Base-by-base conservation (phyloP, 208 protist genomes). In the Leishmania turanica region DNA sequence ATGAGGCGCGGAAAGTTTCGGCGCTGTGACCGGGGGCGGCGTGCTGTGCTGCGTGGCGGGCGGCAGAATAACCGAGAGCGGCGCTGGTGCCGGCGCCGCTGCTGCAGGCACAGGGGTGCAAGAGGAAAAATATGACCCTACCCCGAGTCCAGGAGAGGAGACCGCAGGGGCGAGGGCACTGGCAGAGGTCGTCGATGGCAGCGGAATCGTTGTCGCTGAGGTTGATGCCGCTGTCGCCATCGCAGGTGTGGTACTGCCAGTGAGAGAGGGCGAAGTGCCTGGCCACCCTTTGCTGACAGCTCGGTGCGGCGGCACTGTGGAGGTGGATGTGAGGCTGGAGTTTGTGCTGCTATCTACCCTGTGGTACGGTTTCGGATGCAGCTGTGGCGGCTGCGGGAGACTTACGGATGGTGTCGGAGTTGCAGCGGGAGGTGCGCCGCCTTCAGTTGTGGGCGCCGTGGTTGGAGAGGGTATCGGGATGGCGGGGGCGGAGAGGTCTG, bases 291-390 rank as follows among this genome's bases (percentile, higher is more conserved):
- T 77, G 40, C 58, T 77, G 34, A 80, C 69, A 45, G 51, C 75
- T 13, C 66, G 75, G 70, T 80, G 21, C 2, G 81, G 81, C 40
- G 81, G 81, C 76, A 80, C 60, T 27, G 81, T 84, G 0, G 81
- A 84, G 70, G 81, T 73, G 53, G 81, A 84, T 72, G 75, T 80
- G 15, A 84, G 51, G 49, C 75, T 80, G 15, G 81, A 84, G 62
- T 62, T 80, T 8, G 81, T 80, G 62, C 53, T 81, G 81, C 81
- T 84, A 34, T 84, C 81, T 8, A 71, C 70, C 76, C 75, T 68
- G 60, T 80, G 49, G 42, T 80, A 54, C 9, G 70, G 53, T 62
- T 71, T 80, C 27, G 11, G 21, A 69, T 42, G 51, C 34, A 56
- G 69, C 66, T 76, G n/a, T 64, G 53, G 34, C 78, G 54, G 58